These are phyloP conservation scores for Jaapia argillacea DNA, from an alignment of 768 basidiomycete species.

Conservation along the genomic window DNA sequence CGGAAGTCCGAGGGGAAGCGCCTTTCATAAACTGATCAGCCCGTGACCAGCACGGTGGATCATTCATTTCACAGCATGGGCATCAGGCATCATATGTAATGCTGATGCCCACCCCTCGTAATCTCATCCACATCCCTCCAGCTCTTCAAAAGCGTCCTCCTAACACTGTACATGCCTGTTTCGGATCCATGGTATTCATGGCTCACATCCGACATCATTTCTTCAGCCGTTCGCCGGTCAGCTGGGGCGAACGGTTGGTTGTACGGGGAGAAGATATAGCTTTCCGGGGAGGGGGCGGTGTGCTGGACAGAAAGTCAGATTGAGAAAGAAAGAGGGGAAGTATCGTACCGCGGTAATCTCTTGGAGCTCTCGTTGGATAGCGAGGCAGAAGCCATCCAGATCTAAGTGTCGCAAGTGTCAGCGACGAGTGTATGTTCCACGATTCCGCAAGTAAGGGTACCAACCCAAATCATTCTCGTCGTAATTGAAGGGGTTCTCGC, in stretches of 20 bases:
- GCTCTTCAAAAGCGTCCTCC: conserved; percentile 21
- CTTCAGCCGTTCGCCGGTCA: conserved; percentile 45
- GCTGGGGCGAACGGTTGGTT: conserved; percentile 68
- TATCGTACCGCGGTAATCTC: conserved; percentile 58
- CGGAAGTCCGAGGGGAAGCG: too few species aligned
- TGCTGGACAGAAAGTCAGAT: conserved; percentile 28
- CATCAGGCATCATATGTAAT: too few species aligned
- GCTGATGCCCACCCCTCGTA: conserved; percentile 4
- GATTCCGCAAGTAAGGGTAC: conserved; percentile 7
- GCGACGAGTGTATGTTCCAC: background rate
- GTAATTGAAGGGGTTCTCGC: conserved; percentile 62
- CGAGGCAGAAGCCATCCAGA: conserved; percentile 58
- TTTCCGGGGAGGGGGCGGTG: conserved; percentile 38
- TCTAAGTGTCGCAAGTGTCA: conserved; percentile 24
- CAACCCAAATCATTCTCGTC: conserved; percentile 56
- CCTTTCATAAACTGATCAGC: too few species aligned
- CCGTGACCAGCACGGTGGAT: too few species aligned
- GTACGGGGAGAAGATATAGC: conserved; percentile 42
- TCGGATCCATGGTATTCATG: conserved; percentile 25
- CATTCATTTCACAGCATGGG: too few species aligned
- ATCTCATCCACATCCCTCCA: conserved; percentile 23
- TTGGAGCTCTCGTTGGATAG: conserved; percentile 58
- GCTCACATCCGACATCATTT: conserved; percentile 31
- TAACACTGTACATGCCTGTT: conserved; percentile 18
- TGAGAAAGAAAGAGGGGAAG: background rate